These are phyloP conservation scores for Clitopilus passeckerianus DNA, from an alignment of 768 basidiomycete genomes.

Conservation along the genomic window DNA sequence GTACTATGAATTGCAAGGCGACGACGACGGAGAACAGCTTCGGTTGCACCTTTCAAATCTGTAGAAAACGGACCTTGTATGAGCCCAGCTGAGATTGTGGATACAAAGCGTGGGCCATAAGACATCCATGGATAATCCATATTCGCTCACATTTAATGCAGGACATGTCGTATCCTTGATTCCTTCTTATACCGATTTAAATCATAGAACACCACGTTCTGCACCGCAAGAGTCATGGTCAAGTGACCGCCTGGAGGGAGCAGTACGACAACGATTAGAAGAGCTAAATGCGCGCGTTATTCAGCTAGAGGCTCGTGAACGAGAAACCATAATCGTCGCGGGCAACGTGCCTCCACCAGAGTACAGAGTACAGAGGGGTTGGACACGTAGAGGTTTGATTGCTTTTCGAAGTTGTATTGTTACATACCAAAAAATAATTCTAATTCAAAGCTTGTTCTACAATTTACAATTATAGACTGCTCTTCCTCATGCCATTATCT, in stretches of 20 bases:
- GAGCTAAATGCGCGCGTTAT: background rate
- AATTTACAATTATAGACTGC: background rate
- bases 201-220: background rate
- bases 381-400: too few relatives aligned
- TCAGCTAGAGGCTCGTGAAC: background rate
- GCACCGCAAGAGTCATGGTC: background rate
- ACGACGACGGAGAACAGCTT: background rate
- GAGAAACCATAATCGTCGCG: background rate
- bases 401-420: too few relatives aligned
- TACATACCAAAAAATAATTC: too few relatives aligned
- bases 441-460: background rate
- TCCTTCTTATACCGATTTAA: background rate
- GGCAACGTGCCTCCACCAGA: too few relatives aligned
- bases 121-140: too few relatives aligned
- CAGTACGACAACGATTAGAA: background rate
- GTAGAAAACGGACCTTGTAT: background rate
- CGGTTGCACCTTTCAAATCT: background rate
- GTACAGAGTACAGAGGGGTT: too few relatives aligned
- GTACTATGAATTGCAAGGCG: background rate
- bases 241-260: background rate
- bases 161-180: background rate
- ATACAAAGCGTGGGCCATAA: background rate
- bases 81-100: background rate
- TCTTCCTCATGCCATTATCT: too few relatives aligned
- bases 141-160: background rate